A percentile compares a stretch with the other conserved stretches of the same genome.
Evolutionary conservation across 1,284 basidiomycete genomes (phyloP).

Genomic region (Sanguinoderma infundibulare): DNA sequence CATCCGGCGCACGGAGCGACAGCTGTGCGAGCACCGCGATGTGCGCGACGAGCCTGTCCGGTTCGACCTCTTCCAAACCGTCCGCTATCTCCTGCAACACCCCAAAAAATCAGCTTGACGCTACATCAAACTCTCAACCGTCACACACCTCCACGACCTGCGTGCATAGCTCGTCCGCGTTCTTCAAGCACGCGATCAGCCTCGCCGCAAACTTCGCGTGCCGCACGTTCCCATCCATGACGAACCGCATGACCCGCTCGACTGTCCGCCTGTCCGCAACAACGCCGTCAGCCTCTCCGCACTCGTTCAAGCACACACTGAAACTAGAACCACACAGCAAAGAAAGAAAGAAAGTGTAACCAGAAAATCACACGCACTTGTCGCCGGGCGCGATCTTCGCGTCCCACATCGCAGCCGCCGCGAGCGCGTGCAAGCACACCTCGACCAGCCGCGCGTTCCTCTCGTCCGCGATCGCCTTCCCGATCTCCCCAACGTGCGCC

Average conservation of each 20-base stretch:
- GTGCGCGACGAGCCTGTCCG: constrained; percentile 66
- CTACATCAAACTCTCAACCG: background rate
- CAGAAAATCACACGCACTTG: constrained; percentile 53
- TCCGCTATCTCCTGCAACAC: constrained; percentile 58
- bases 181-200: constrained; percentile 66
- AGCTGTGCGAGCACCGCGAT: constrained; percentile 79
- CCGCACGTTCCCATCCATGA: constrained; percentile 61
- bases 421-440: constrained; percentile 76
- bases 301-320: no score
- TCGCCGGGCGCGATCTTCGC: constrained; percentile 61
- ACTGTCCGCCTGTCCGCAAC: constrained; percentile 55
- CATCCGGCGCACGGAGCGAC: constrained; percentile 68
- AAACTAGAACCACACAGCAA: no score
- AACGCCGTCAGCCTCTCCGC: background rate
- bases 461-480: constrained; percentile 71
- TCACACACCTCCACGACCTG: constrained; percentile 68
- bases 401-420: constrained; percentile 67
- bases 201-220: constrained; percentile 91
- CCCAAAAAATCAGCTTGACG: background rate
- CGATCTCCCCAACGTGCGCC: constrained; percentile 75
- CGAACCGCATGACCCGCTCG: constrained; percentile 69
- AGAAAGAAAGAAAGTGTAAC: no score
- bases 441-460: constrained; percentile 66
- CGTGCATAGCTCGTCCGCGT: constrained; percentile 53
- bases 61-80: constrained; percentile 53